Base-by-base conservation (phyloP, 2,329 filamentous ascomycete genomes). In the Hirsutella thompsonii region DNA sequence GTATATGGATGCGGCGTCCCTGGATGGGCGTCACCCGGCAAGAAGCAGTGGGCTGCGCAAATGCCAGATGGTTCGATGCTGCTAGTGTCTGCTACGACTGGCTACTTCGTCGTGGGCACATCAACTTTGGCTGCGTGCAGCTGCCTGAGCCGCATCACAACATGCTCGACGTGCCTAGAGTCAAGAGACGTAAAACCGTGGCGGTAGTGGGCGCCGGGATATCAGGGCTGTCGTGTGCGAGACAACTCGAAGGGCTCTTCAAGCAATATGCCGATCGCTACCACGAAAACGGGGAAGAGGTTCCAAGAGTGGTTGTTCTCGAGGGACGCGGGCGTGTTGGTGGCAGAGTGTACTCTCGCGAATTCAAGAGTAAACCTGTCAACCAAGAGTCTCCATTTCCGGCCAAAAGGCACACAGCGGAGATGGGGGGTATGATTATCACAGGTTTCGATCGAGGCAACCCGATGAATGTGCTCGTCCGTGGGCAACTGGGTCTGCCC, bases 351-450 rank as follows among this genome's bases (percentile, higher is more conserved):
- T 96, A 95, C 61, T 98, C 92, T 40, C 87, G 74, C 40, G 63
- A 72, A 20, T 72, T 81, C 47, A 66, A 67, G 70, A 78, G 66
- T 64, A 82, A 66, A 59, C 74, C 58, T 60, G 67, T 42, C 55
- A 67, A 54, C 61, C 63, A 48, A 50, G 77, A 55, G 62, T 69
- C 56, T 52, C 68, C 49, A 56, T 61, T 75, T 71, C 58, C 74
- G 63, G 71, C 68, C 8, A 73, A 69, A 46, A 68, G 77, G 39
- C 83, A 82, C 54, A 96, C 89, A 18, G 92, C 87, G 26, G 92
- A 98, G 59, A 93, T 95, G 80, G 92, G 92, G 21, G 92, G 90
- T 42, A 94, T 98, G 71, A 96, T 98, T 45, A 88, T 98, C 46
- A 95, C 93, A 28, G 92, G 92, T 0, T 98, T 96, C 57, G 88